A percentile compares a stretch with the other conserved stretches of the same genome.
Evolutionary conservation across 2,329 filamentous ascomycete species (phyloP).

Genomic region (Chaetomiaceae sp.): DNA sequence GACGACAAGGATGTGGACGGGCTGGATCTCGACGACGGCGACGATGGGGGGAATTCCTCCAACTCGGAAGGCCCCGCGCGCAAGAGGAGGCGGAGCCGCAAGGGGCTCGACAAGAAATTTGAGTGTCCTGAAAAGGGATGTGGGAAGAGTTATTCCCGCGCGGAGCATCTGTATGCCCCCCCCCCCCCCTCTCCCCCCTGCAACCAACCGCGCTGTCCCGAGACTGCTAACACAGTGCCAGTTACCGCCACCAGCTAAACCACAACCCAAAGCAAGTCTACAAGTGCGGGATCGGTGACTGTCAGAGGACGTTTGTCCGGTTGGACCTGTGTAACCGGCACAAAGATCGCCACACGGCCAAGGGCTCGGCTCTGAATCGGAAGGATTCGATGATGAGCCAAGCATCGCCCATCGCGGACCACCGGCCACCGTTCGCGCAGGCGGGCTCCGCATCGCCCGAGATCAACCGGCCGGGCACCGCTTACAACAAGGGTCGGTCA

Average conservation of each 20-base stretch:
- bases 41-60: slow-evolving; percentile 44
- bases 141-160: slow-evolving; percentile 92
- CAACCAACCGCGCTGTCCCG: neutral
- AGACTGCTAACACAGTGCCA: slow-evolving; percentile 33
- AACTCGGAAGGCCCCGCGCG: slow-evolving; percentile 50
- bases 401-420: slow-evolving; percentile 39
- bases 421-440: slow-evolving; percentile 37
- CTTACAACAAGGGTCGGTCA: slow-evolving; percentile 38
- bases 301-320: slow-evolving; percentile 83
- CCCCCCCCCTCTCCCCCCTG: slow-evolving; percentile 9
- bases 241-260: slow-evolving; percentile 88
- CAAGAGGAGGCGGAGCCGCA: slow-evolving; percentile 67
- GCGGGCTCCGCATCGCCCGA: slow-evolving; percentile 45
- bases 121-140: slow-evolving; percentile 82
- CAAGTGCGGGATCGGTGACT: slow-evolving; percentile 86
- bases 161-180: slow-evolving; percentile 76
- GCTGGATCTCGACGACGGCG: slow-evolving; percentile 38
- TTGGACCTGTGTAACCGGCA: slow-evolving; percentile 88
- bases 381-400: slow-evolving; percentile 63
- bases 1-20: slow-evolving; percentile 38
- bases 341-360: slow-evolving; percentile 73
- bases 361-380: slow-evolving; percentile 69
- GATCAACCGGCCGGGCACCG: slow-evolving; percentile 39
- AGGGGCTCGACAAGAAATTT: slow-evolving; percentile 75
- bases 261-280: slow-evolving; percentile 96